phyloP scores from a whole-genome alignment of 2,329 filamentous ascomycete genomes.

The Aspergillus ochraceus region DNA sequence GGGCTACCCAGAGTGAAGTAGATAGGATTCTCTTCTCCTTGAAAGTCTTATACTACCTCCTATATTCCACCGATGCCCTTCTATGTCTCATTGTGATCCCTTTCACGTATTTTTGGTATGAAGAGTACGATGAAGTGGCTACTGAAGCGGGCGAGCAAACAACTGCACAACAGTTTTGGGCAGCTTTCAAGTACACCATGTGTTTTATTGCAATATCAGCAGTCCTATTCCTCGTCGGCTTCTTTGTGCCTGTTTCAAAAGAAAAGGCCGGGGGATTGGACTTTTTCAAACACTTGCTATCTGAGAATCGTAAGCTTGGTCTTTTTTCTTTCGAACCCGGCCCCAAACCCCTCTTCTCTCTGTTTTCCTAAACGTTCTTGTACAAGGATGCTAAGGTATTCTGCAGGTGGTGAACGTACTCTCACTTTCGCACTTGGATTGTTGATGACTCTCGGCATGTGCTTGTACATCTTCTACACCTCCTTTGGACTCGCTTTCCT shows the following conservation, averaged over 20 bases:
- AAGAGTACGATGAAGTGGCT: constrained; percentile 93
- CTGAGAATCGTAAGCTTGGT: constrained; percentile 68
- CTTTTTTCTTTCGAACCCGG: not conserved
- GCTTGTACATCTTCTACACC: constrained; percentile 87
- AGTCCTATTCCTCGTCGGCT: constrained; percentile 84
- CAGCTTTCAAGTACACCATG: constrained; percentile 87
- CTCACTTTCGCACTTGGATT: constrained; percentile 86
- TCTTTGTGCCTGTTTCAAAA: constrained; percentile 83
- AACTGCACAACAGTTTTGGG: constrained; percentile 69
- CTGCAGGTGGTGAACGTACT: constrained; percentile 77
- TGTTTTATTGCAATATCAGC: constrained; percentile 74
- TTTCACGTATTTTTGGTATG: constrained; percentile 97
- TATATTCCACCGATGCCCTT: constrained; percentile 88
- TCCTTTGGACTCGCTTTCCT: constrained; percentile 84
- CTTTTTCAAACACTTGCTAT: constrained; percentile 82
- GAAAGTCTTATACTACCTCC: constrained; percentile 84
- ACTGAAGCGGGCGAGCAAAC: constrained; percentile 76
- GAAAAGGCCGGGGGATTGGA: constrained; percentile 73
- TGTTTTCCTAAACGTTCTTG: not conserved
- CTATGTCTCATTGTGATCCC: constrained; percentile 88
- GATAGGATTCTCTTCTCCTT: constrained; percentile 76
- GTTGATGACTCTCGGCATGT: constrained; percentile 81
- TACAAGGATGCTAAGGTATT: constrained; percentile 9
- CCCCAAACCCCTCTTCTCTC: not conserved
- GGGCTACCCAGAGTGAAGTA: constrained; percentile 82